Evolutionary conservation across 768 basidiomycete genomes (phyloP).

Genomic region (Mycena albidolilacea): DNA sequence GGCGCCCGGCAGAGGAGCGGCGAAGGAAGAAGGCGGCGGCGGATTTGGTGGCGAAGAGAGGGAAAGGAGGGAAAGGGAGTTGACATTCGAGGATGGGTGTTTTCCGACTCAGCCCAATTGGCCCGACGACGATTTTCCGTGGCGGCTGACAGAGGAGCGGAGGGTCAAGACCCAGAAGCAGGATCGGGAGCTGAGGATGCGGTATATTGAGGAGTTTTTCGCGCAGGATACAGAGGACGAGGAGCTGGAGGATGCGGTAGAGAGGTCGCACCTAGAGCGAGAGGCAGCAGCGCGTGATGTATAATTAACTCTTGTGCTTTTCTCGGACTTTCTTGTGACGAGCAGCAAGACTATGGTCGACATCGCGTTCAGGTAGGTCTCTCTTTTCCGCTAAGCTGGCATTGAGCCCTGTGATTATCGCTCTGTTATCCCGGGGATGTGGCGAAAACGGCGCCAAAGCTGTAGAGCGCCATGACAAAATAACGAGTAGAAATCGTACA

Average conservation of each 20-base stretch:
- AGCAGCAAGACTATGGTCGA: neutral
- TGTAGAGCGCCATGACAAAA: neutral
- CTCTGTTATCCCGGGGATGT: too few species aligned
- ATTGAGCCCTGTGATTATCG: too few species aligned
- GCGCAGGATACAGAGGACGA: constrained; percentile 66
- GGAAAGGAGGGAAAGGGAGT: constrained; percentile 37
- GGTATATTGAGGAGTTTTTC: constrained; percentile 65
- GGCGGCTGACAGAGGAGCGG: constrained; percentile 58
- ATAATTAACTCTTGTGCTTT: constrained; percentile 19
- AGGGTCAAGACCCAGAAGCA: constrained; percentile 52
- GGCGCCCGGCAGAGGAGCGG: constrained; percentile 33
- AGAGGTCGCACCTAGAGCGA: constrained; percentile 26
- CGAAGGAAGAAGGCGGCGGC: constrained; percentile 38
- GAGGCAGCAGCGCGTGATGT: constrained; percentile 32
- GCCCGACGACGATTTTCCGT: constrained; percentile 70
- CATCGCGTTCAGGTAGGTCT: neutral
- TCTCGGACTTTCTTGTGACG: neutral
- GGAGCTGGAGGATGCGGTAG: constrained; percentile 44
- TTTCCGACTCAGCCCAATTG: constrained; percentile 60
- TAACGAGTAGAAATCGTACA: constrained; percentile 3
- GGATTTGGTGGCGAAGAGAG: constrained; percentile 51
- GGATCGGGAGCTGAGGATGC: constrained; percentile 59
- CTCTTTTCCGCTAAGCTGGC: too few species aligned
- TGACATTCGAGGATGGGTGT: constrained; percentile 35
- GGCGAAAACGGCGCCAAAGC: too few species aligned